These are phyloP conservation scores for Adansonia digitata DNA, from an alignment of 345 rosid genomes.

Conservation along the genomic window DNA sequence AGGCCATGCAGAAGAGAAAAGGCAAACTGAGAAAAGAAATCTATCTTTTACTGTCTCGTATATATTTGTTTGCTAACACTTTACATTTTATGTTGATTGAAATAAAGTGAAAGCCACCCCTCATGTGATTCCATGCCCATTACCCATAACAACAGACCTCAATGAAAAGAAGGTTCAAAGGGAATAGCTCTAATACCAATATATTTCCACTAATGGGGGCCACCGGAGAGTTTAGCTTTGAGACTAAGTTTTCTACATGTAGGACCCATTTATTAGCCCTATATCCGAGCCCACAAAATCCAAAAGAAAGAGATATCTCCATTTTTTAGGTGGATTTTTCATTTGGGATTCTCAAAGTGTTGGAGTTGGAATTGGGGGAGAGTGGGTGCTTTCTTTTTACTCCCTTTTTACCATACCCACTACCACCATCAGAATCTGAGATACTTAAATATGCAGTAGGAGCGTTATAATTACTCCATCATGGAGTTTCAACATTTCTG, in stretches of 20 bases:
- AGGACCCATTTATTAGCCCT: conserved; percentile 32
- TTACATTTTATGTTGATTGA: conserved; percentile 25
- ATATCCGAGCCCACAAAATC: conserved; percentile 56
- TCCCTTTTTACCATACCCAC: conserved; percentile 16
- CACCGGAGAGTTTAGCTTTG: conserved; percentile 37
- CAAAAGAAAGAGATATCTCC: conserved; percentile 51
- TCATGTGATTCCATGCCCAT: conserved; percentile 55
- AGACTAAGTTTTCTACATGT: conserved; percentile 34
- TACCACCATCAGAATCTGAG: neutral
- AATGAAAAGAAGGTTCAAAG: conserved; percentile 38
- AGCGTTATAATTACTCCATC: conserved; percentile 56
- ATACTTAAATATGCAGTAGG: neutral
- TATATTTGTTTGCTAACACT: conserved; percentile 21
- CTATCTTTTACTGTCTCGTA: conserved; percentile 41
- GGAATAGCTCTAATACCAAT: conserved; percentile 30
- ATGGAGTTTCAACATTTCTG: conserved; percentile 38
- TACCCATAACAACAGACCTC: conserved; percentile 23
- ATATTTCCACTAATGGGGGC: conserved; percentile 48
- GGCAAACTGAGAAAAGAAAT: conserved; percentile 33
- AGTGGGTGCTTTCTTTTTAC: conserved; percentile 11
- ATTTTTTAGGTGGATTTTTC: conserved; percentile 37
- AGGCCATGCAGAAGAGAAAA: conserved; percentile 50
- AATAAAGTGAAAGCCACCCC: conserved; percentile 23
- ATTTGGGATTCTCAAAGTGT: conserved; percentile 20
- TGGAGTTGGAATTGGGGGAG: too few species aligned